Evolutionary conservation across 2,329 filamentous ascomycete species (phyloP), one percentile per base, ranked within the genome.

Genomic region (Grosmannia serpens): DNA sequence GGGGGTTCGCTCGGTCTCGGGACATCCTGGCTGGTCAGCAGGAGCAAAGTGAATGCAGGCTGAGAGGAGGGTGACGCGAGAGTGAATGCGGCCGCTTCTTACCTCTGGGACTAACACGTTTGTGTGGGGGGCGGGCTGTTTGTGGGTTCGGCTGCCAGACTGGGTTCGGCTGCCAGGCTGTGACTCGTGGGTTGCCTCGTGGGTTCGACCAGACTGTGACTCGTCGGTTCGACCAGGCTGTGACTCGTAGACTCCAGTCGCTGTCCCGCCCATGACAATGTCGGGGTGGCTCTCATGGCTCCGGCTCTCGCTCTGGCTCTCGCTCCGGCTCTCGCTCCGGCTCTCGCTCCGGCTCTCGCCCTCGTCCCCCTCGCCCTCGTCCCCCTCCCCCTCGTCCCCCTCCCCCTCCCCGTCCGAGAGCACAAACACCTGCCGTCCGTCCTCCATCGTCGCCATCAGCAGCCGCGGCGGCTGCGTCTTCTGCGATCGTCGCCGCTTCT

Each of bases 361-460:
- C 31, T 33, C 27, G 26, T 10, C 38, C 10, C 31, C 46, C 4
- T 24, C 24, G 38, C 5, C 38, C 38, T 15, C 15, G 17, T 7
- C 41, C 20, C 41, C 20, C 41, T 9, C 8, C 20, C 17, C 41
- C 1, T 24, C 38, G 20, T 7, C 53, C 35, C 61, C 58, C 24
- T 63, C 60, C n/a, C 58, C 56, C 33, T 59, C 56, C 38, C 57
- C 53, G 47, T 63, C 62, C 10, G 41, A 44, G 17, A 64, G 41
- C 0, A 64, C 13, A 15, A 50, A 26, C 4, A 64, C 57, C 1
- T 46, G 49, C 2, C 29, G 38, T 24, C 54, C 54, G 47, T 56
- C 46, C 35, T 55, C 57, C 17, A 47, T 35, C 9, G 51, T 53
- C 38, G n/a, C 11, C 33, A 59, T n/a, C 51, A 4, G n/a, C 20